These are phyloP conservation scores for Eucalyptus cloeziana DNA, from an alignment of 345 rosid species.

Conservation along the genomic window DNA sequence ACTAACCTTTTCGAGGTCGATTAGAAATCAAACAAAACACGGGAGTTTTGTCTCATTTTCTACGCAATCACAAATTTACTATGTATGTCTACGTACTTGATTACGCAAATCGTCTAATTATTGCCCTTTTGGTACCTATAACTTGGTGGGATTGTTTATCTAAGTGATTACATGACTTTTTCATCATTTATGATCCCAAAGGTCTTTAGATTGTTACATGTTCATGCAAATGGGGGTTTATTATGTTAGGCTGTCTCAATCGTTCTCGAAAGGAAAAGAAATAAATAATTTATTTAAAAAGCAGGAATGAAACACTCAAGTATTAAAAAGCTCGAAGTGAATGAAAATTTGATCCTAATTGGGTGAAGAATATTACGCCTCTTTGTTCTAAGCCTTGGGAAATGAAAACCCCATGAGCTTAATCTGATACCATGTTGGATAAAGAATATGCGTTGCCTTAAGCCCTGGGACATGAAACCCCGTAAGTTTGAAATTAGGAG, in stretches of 20 bases:
- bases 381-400: not conserved
- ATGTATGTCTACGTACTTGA: not conserved
- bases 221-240: not conserved
- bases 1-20: not conserved
- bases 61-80: no score
- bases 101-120: not conserved
- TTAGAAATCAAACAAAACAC: no score
- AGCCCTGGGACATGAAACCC: not conserved
- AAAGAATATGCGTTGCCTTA: not conserved
- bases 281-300: no score
- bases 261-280: no score
- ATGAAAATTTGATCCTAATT: not conserved
- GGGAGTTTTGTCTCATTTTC: not conserved
- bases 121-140: not conserved
- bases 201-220: not conserved
- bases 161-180: not conserved
- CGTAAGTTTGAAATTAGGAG: not conserved
- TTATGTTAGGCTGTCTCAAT: not conserved
- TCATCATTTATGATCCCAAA: no score
- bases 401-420: not conserved
- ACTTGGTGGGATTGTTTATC: not conserved
- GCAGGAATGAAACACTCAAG: not conserved
- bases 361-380: not conserved
- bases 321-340: not conserved
- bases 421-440: not conserved